Evolutionary conservation across 2,329 filamentous ascomycete species (phyloP).

Genomic region (Xylariaceae sp.): DNA sequence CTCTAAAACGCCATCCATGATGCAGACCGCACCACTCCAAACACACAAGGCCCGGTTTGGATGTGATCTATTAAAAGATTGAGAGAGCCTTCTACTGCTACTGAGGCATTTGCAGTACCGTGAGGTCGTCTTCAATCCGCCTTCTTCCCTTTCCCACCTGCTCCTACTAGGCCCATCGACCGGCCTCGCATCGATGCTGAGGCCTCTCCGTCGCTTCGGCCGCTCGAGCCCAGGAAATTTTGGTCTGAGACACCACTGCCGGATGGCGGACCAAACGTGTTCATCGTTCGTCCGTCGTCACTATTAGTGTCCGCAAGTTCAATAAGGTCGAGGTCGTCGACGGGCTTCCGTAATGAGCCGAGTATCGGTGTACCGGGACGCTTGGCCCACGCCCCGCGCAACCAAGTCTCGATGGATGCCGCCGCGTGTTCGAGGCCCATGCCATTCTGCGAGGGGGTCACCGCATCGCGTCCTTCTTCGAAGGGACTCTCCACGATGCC

Average conservation of each 20-base stretch:
- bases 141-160: slow-evolving; percentile 52
- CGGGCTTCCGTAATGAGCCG: slow-evolving; percentile 49
- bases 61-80: slow-evolving; percentile 18
- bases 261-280: slow-evolving; percentile 25
- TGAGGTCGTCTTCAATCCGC: slow-evolving; percentile 45
- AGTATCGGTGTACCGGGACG: slow-evolving; percentile 59
- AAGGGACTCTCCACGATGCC: slow-evolving; percentile 60
- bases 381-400: slow-evolving; percentile 79
- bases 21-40: slow-evolving; percentile 28
- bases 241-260: slow-evolving; percentile 43
- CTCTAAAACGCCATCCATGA: slow-evolving; percentile 36
- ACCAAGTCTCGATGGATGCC: slow-evolving; percentile 87
- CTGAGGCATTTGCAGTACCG: slow-evolving; percentile 10
- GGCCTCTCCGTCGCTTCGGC: slow-evolving; percentile 49
- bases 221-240: slow-evolving; percentile 45
- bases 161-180: slow-evolving; percentile 34
- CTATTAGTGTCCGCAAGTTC: slow-evolving; percentile 70
- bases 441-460: slow-evolving; percentile 53
- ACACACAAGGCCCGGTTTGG: slow-evolving; percentile 5
- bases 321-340: slow-evolving; percentile 69
- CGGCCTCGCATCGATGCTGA: slow-evolving; percentile 46
- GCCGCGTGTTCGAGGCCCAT: slow-evolving; percentile 80
- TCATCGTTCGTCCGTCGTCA: slow-evolving; percentile 55
- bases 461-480: slow-evolving; percentile 54
- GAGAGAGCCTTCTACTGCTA: slow-evolving; percentile 20